These are phyloP conservation scores for Mucor racemosus DNA, from an alignment of 371 early-diverging fungal species.

Conservation along the genomic window DNA sequence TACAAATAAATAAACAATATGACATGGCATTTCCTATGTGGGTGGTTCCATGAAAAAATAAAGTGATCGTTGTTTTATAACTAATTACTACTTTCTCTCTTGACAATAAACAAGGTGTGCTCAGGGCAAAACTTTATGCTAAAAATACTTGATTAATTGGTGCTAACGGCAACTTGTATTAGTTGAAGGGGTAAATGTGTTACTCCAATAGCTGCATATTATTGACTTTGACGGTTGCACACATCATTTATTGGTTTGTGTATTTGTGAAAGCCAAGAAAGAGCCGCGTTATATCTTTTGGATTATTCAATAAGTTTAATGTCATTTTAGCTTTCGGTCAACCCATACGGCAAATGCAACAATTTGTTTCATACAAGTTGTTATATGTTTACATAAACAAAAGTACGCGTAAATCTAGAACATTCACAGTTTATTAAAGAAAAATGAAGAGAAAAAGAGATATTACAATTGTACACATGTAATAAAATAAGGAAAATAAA, in stretches of 20 bases:
- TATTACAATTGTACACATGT: too few relatives aligned
- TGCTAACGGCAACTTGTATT: background rate
- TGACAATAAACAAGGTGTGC: conserved; percentile 1
- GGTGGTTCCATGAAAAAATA: conserved; percentile 1
- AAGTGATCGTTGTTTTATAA: background rate
- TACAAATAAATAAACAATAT: conserved; percentile 1
- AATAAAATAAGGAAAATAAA: too few relatives aligned
- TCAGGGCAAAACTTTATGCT: conserved; percentile 11
- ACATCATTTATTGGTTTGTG: background rate
- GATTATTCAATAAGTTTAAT: too few relatives aligned
- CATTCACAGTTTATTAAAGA: too few relatives aligned
- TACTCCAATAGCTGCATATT: background rate
- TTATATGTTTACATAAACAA: too few relatives aligned
- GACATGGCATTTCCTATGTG: conserved; percentile 1
- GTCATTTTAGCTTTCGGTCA: too few relatives aligned
- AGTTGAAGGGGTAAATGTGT: background rate
- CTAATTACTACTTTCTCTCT: background rate
- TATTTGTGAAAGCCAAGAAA: background rate
- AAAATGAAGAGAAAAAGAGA: too few relatives aligned
- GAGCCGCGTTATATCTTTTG: too few relatives aligned
- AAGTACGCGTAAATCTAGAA: too few relatives aligned
- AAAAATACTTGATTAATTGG: background rate
- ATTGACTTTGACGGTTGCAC: background rate
- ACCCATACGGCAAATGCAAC: too few relatives aligned
- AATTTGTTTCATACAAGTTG: too few relatives aligned